Evolutionary conservation across 2,329 filamentous ascomycete species (phyloP).

Genomic region (Escovopsis sp.): DNA sequence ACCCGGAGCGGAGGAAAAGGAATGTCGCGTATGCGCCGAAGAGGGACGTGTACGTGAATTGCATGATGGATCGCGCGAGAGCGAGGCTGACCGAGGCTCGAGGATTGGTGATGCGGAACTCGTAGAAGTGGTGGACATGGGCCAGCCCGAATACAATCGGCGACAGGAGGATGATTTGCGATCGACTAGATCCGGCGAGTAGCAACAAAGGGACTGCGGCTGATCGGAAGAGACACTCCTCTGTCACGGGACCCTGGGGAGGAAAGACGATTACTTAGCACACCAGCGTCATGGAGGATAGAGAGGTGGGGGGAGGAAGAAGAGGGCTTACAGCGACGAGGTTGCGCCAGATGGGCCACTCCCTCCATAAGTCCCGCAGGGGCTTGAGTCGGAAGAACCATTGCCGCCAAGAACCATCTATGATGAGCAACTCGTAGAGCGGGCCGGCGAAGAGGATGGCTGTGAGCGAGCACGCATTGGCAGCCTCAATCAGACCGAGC

Average conservation of each 20-base stretch:
- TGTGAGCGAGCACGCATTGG: conserved; percentile 53
- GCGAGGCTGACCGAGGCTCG: conserved; percentile 47
- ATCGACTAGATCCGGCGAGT: conserved; percentile 42
- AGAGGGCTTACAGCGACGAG: conserved; percentile 55
- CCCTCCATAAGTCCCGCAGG: conserved; percentile 44
- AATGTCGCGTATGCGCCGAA: conserved; percentile 94
- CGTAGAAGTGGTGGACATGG: conserved; percentile 91
- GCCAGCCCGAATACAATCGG: conserved; percentile 86
- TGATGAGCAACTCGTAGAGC: conserved; percentile 62
- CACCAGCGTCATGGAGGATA: background rate
- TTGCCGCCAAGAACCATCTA: conserved; percentile 53
- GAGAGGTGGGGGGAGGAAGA: background rate
- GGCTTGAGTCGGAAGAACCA: conserved; percentile 40
- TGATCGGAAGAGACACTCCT: conserved; percentile 87
- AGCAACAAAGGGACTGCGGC: conserved; percentile 72
- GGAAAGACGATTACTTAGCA: background rate
- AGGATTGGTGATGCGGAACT: conserved; percentile 72
- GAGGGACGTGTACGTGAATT: conserved; percentile 78
- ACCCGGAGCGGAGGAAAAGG: conserved; percentile 72
- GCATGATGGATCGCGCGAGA: conserved; percentile 59
- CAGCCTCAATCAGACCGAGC: conserved; percentile 46
- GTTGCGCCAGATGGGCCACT: conserved; percentile 78
- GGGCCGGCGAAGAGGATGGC: conserved; percentile 69
- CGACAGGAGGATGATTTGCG: conserved; percentile 59
- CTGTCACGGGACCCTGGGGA: conserved; percentile 63